Base-by-base conservation (phyloP, 1,139 yeast species). In the Lodderomyces metapsilosis region DNA sequence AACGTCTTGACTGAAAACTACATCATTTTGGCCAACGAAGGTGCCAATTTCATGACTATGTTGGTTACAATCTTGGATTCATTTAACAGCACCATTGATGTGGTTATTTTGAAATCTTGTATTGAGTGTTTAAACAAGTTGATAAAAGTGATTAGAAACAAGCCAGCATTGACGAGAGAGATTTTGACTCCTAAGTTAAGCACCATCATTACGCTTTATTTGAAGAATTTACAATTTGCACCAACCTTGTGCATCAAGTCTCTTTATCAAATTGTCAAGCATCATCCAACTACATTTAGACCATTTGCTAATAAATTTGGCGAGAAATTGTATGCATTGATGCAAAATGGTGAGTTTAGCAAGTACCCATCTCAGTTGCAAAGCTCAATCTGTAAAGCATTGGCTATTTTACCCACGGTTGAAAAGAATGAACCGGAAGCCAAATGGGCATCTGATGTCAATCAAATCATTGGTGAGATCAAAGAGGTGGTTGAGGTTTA, bases 91-190 rank as follows among this genome's bases (percentile, higher is more conserved):
- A 64, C 68, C 22, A 58, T 66, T 17, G 69, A 72, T 51, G 49
- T 58, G 50, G 70, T 65, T 37, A 66, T 70, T 42, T 71, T 77
- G 52, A 75, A 61, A 46, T 74, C 77, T 34, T 74, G 78, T 25
- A 70, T 76, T 38, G 76, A 71, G 41, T 72, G 82, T 22, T 59
- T 78, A 42, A 66, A 72, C 46, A 61, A 61, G 16, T 54, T 86
- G 20, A 76, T 84, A 52, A 62, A 68, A 34, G 65, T 71, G 36
- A 83, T 87, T 43, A 77, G 85, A 59, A 94, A 89, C 2, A 89
- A 89, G 55, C 88, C 95, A 1, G 82, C 91, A 1, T 69, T 91
- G 38, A 84, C 95, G 2, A 76, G 98, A 58, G 96, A 89, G 54
- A 70, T 86, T 6, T 73, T 89, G 45, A 87, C 95, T 1, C 95